Evolutionary conservation across 2,329 filamentous ascomycete species (phyloP), one percentile per base, ranked within the genome.

Genomic region (Hymenoscyphus scutula): DNA sequence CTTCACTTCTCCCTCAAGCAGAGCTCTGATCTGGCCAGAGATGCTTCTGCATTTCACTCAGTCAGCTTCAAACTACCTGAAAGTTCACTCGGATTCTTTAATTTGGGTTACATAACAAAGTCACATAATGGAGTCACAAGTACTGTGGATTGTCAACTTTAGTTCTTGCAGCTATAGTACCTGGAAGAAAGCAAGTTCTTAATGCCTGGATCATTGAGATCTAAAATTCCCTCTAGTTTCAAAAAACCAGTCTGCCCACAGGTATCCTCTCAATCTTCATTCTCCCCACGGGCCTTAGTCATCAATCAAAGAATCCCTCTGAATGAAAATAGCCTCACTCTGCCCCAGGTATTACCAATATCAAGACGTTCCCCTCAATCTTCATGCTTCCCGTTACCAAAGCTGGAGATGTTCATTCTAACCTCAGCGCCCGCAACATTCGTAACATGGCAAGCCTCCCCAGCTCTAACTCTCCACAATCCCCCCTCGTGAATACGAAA

Each of bases 381-480:
- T 13, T 54, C 19, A 30, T 27, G 51, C 51, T 54, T 27, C 23
- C 53, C 53, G 3, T n/a, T 38, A n/a, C 30, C 32, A 38, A 56
- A 56, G 27, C 6, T 29, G 27, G 27, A 29, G 30, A 32, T 41
- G 17, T n/a, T 10, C 19, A 56, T 10, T 25, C 13, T 25, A 23
- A 56, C n/a, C 19, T 56, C 54, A 10, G 15, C 34, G 1, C 23
- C 29, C 5, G 27, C 19, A 29, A 32, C n/a, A 27, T 65, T 65
- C 2, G 25, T 59, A 19, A 64, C 60, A 7, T 58, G 34, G 32
- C 68, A 70, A 3, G 54, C 58, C 32, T 70, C 65, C 0, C 62
- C 65, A 37, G 27, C 38, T 11, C 63, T 57, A n/a, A 71, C 58
- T 17, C 67, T 53, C 63, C 64, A 71, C 58, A 70, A 63, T 1